Evolutionary conservation across 2,329 filamentous ascomycete genomes (phyloP), one percentile per base, ranked within the genome.

Genomic region (Botrytis pseudocinerea): DNA sequence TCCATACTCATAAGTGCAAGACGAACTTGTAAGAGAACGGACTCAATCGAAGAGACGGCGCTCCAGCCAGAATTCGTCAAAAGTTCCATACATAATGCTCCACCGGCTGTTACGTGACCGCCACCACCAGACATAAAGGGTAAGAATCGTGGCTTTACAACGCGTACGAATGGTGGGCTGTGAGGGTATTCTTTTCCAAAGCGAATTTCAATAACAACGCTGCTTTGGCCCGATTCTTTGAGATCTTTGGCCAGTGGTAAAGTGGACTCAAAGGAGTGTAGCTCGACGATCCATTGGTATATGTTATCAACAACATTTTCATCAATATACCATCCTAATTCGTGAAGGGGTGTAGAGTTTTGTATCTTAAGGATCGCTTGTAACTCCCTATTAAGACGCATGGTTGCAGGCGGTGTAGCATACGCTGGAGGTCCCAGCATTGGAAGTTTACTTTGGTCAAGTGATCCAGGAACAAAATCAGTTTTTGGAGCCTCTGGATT

Each of bases 231-330:
- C 1, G 84, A 85, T 3, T 80, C 78, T 80, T 90, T 89, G 89
- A 97, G 93, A 79, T 97, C 94, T 70, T 87, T 80, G 0, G 92
- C 90, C 1, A 98, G 84, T 0, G 92, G 93, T 0, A 96, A 85
- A 1, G 83, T 80, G 0, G 83, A 76, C 38, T 94, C 91, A 78
- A 97, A 97, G 61, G 91, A 93, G 81, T 97, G 95, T 1, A 98
- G 84, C 81, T 97, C 93, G 9, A 97, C 90, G 73, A 97, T 94
- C 94, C 94, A 97, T 79, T 97, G 94, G 79, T 96, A 97, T 54
- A 95, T 84, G 68, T 88, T 87, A 9, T 85, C 84, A 22, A 86
- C 83, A 28, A 79, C 54, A 16, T 84, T 83, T 65, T 87, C 85
- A 78, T 97, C 88, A 72, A 97, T 90, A 79, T 93, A 94, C 94